Percentiles rank a stretch among this genome's conserved stretches.
Evolutionary conservation across 345 rosid species (phyloP).

Genomic region (Rhodomyrtus tomentosa): DNA sequence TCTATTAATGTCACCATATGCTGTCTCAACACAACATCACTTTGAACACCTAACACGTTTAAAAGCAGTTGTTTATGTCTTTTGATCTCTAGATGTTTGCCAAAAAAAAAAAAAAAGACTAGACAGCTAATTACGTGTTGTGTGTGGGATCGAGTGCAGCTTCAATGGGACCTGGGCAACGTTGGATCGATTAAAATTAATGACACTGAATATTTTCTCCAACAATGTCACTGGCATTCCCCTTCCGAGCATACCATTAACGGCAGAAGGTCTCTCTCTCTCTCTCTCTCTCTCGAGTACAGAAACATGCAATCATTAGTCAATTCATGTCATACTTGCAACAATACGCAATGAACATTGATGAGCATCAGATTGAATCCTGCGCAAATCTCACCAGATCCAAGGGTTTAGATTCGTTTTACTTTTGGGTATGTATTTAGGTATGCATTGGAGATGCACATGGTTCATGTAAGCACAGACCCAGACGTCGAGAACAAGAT

Average conservation of each 20-base stretch:
- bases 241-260: slow-evolving; percentile 74
- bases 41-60: neutral
- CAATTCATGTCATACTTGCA: neutral
- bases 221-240: slow-evolving; percentile 72
- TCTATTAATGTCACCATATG: neutral
- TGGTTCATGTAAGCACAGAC: slow-evolving; percentile 50
- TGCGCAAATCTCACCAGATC: neutral
- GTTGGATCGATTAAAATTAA: slow-evolving; percentile 41
- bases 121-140: neutral
- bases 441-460: slow-evolving; percentile 60
- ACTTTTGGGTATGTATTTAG: slow-evolving; percentile 5
- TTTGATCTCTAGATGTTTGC: neutral
- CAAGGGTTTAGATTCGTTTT: no score
- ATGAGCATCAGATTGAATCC: neutral
- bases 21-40: neutral
- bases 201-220: slow-evolving; percentile 37
- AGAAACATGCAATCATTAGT: neutral
- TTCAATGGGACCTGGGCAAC: slow-evolving; percentile 26
- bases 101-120: neutral
- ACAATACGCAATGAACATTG: neutral
- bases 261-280: slow-evolving; percentile 32
- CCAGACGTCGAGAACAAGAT: slow-evolving; percentile 21
- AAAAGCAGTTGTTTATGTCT: neutral
- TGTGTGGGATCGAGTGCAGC: slow-evolving; percentile 13
- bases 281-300: neutral